Evolutionary conservation across 371 early-diverging fungal species (phyloP).

Genomic region (Mucor sp.): DNA sequence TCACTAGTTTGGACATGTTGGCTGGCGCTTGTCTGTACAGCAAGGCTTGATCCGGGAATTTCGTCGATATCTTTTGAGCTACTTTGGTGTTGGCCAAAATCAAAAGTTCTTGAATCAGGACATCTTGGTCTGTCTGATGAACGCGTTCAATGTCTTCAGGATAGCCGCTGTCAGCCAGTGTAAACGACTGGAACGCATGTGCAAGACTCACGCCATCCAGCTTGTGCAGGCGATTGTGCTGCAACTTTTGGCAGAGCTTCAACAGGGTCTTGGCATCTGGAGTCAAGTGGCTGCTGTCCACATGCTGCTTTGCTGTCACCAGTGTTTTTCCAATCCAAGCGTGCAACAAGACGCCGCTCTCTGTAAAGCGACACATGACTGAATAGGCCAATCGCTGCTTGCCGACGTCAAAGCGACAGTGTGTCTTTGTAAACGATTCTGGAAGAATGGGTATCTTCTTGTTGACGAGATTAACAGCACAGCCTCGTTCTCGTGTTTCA

Average conservation of each 20-base stretch:
- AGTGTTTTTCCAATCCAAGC: conserved; percentile 64
- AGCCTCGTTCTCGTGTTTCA: conserved; percentile 76
- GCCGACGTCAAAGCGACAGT: conserved; percentile 70
- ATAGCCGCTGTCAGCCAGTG: conserved; percentile 32
- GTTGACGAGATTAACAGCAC: conserved; percentile 80
- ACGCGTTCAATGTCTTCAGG: conserved; percentile 15
- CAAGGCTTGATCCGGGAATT: conserved; percentile 40
- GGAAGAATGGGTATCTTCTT: conserved; percentile 91
- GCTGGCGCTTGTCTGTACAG: conserved; percentile 31
- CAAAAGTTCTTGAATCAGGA: conserved; percentile 28
- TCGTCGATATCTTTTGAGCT: conserved; percentile 35
- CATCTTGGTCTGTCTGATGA: conserved; percentile 16
- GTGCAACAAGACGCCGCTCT: conserved; percentile 53
- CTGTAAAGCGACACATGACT: conserved; percentile 70
- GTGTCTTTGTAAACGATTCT: conserved; percentile 66
- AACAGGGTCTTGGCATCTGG: conserved; percentile 4
- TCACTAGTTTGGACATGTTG: conserved; percentile 22
- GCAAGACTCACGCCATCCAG: conserved; percentile 14
- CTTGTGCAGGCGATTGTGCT: conserved; percentile 15
- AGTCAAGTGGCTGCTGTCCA: conserved; percentile 13
- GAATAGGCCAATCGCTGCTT: conserved; percentile 54
- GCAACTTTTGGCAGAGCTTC: conserved; percentile 21
- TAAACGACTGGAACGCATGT: conserved; percentile 11
- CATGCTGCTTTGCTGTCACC: conserved; percentile 63
- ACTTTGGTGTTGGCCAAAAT: conserved; percentile 38